These are phyloP conservation scores for Auricularia sp. DNA, from an alignment of 768 basidiomycete genomes.

Conservation along the genomic window DNA sequence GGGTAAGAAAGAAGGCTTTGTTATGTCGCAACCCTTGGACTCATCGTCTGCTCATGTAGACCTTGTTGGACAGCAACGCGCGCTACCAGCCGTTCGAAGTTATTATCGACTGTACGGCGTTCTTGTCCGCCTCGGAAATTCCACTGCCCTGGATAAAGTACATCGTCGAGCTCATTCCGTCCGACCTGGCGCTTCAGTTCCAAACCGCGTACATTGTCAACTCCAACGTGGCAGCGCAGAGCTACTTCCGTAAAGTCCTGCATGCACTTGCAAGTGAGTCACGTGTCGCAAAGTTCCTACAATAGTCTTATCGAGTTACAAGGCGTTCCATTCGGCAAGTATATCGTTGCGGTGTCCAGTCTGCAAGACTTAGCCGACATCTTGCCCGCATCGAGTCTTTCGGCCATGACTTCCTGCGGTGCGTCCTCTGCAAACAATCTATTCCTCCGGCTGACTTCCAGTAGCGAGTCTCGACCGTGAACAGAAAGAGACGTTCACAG, in stretches of 20 bases:
- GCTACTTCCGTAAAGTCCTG: conserved; percentile 67
- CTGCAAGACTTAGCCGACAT: conserved; percentile 45
- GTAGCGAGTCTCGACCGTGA: conserved; percentile 59
- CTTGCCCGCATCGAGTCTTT: not conserved
- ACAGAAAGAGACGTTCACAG: conserved; percentile 38
- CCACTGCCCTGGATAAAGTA: conserved; percentile 77
- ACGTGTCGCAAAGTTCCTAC: not conserved
- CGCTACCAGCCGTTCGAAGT: conserved; percentile 44
- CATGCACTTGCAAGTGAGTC: conserved; percentile 49
- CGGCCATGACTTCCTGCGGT: not conserved
- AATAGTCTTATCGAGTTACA: conserved; percentile 1
- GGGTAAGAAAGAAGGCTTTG: conserved; percentile 28
- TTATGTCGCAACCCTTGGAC: conserved; percentile 6
- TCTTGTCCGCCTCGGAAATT: conserved; percentile 63
- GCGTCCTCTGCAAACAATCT: not conserved
- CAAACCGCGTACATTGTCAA: conserved; percentile 57
- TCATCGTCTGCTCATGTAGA: conserved; percentile 25
- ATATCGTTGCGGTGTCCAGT: conserved; percentile 54
- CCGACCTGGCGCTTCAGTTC: conserved; percentile 58
- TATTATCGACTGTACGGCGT: conserved; percentile 74
- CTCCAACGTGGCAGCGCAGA: conserved; percentile 58
- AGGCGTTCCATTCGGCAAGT: conserved; percentile 45
- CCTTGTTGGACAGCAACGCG: not conserved
- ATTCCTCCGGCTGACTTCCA: not conserved
- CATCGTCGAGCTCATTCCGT: conserved; percentile 63